phyloP scores from a whole-genome alignment of 2,329 filamentous ascomycete genomes.

The Colletotrichum tanaceti region DNA sequence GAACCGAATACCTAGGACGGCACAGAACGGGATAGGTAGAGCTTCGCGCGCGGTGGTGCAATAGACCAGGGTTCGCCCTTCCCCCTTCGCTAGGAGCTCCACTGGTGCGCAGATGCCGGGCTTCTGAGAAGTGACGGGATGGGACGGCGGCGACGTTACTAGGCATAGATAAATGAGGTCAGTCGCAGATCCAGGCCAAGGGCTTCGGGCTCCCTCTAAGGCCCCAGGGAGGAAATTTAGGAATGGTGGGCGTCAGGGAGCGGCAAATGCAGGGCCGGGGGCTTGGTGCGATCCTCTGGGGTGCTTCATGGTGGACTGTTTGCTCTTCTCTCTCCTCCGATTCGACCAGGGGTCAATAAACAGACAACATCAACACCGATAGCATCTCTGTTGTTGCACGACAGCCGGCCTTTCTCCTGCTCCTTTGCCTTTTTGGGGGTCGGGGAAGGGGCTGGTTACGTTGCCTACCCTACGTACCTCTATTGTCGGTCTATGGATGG shows the following conservation, averaged over 20 bases:
- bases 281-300: constrained; percentile 26
- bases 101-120: constrained; percentile 33
- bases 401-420: neutral
- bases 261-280: constrained; percentile 21
- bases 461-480: constrained; percentile 5
- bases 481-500: constrained; percentile 8
- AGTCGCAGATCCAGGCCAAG: constrained; percentile 35
- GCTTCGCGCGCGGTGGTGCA: constrained; percentile 36
- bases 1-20: neutral
- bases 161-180: constrained; percentile 38
- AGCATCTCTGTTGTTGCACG: neutral
- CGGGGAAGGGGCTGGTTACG: neutral
- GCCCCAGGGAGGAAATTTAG: constrained; percentile 9
- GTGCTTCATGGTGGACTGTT: neutral
- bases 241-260: constrained; percentile 29
- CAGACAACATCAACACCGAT: constrained; percentile 5
- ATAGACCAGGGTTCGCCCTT: constrained; percentile 29
- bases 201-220: constrained; percentile 23
- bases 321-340: neutral
- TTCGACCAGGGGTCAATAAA: constrained; percentile 2
- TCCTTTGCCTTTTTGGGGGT: neutral
- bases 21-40: constrained; percentile 14
- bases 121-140: constrained; percentile 28
- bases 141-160: constrained; percentile 35
- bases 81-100: constrained; percentile 32